Evolutionary conservation across 2,329 filamentous ascomycete genomes (phyloP).

Genomic region (Scorias spongiosa): DNA sequence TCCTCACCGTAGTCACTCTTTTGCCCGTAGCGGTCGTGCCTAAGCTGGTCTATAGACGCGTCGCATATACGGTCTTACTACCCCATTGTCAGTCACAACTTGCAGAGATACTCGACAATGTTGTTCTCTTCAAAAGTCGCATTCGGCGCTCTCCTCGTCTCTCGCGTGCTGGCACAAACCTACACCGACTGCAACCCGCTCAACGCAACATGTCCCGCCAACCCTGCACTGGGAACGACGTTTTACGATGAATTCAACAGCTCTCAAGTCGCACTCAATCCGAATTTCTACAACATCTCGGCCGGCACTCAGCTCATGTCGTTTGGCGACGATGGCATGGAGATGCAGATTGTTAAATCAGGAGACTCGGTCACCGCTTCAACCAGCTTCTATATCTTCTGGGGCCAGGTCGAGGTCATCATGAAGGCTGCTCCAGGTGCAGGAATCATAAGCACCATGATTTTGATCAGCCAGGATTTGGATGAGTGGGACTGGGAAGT

Average conservation of each 20-base stretch:
- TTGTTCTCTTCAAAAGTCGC: not conserved
- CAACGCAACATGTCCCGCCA: constrained; percentile 50
- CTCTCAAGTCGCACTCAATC: constrained; percentile 28
- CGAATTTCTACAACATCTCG: constrained; percentile 16
- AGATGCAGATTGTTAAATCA: constrained; percentile 53
- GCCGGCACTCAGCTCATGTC: constrained; percentile 50
- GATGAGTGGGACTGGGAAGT: constrained; percentile 87
- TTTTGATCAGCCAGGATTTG: constrained; percentile 67
- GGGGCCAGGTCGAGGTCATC: constrained; percentile 61
- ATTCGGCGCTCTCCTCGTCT: constrained; percentile 11
- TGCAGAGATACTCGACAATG: not conserved
- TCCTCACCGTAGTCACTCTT: not conserved
- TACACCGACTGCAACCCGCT: constrained; percentile 64
- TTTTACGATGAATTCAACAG: constrained; percentile 54
- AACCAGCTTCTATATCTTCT: constrained; percentile 74
- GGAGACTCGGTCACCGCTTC: constrained; percentile 66
- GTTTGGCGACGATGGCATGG: constrained; percentile 40
- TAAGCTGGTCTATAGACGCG: not conserved
- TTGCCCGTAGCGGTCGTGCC: not conserved
- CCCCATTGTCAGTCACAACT: no score
- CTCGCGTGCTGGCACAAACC: constrained; percentile 48
- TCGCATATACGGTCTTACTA: not conserved
- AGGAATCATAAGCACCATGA: constrained; percentile 69
- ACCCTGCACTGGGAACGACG: constrained; percentile 53
- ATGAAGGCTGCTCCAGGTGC: constrained; percentile 61